Evolutionary conservation across 768 basidiomycete genomes (phyloP).

Genomic region (Serendipita indica): DNA sequence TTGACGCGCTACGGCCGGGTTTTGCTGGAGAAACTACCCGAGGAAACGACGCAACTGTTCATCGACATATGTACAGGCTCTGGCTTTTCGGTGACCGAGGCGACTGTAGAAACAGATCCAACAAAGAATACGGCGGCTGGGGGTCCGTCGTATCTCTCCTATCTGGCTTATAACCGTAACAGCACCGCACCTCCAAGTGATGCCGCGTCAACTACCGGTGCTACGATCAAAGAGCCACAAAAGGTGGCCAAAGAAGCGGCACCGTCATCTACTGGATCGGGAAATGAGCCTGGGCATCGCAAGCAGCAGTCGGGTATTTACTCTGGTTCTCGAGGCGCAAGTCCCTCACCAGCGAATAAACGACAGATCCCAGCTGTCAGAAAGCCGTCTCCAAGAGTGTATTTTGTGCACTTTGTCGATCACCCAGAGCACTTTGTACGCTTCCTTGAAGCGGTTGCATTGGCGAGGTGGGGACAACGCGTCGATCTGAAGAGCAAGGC

Average conservation of each 20-base stretch:
- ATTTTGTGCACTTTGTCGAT: conserved; percentile 90
- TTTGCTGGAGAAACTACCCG: conserved; percentile 65
- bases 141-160: conserved; percentile 58
- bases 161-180: conserved; percentile 57
- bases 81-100: conserved; percentile 26
- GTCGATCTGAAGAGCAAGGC: conserved; percentile 27
- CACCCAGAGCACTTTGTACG: conserved; percentile 67
- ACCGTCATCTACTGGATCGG: conserved; percentile 26
- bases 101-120: conserved; percentile 22
- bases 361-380: conserved; percentile 25
- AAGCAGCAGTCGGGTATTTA: conserved; percentile 21
- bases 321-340: conserved; percentile 18
- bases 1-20: conserved; percentile 78
- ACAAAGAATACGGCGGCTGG: conserved; percentile 18
- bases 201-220: conserved; percentile 25
- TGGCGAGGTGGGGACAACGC: conserved; percentile 62
- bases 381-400: conserved; percentile 65
- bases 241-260: too few relatives aligned
- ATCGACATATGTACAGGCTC: conserved; percentile 79
- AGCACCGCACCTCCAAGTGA: conserved; percentile 24
- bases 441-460: conserved; percentile 80
- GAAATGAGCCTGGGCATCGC: conserved; percentile 16
- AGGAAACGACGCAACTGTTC: conserved; percentile 79
- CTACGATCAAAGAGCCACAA: conserved; percentile 19
- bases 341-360: conserved; percentile 16